Evolutionary conservation across 148 eudicot species (phyloP), one percentile per base, ranked within the genome.

Genomic region (Persicaria tinctoria): DNA sequence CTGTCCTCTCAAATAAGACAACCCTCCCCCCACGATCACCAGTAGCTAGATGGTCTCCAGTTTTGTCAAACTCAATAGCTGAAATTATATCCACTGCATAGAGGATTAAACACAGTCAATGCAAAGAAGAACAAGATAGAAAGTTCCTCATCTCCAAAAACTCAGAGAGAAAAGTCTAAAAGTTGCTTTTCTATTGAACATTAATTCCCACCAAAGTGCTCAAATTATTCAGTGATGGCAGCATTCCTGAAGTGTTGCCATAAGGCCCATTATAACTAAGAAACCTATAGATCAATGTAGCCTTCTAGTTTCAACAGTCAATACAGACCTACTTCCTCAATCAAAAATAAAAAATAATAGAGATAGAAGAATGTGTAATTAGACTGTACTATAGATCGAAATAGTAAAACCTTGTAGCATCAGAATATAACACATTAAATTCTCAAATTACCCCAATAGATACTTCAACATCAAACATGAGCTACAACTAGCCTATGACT

Each of bases 1-100:
- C 89, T 68, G 91, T 84, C 76, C 91, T 84, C 79, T 89, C 93
- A 84, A 89, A 89, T 76, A 89, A 80, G 51, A 89, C 93, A 70
- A 89, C 93, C 78, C 93, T 82, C 78, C 93, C 93, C 60, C 93
- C 93, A 68, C 93, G 89, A 66, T 89, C 93, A 78, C 93, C 93
- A 78, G 91, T 87, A 62, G 93, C 93, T 71, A 89, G 84, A 84
- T 89, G 88, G 76, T 87, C 91, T 78, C 93, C 93, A 64, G 87
- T 79, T 79, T 89, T 89, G 79, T 89, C 93, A 76, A 89, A 89
- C 80, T 87, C 93, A 69, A 89, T 87, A 41, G 93, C 93, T 45
- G 93, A 89, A 79, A 89, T 89, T 71, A 89, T 86, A 78, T 89
- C 93, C 78, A 89, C 93, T 78, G 80, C 80, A 71, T 13, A 47